Conservation (phyloP, 129 eudicot genomes). For the Escallonia rubra region DNA sequence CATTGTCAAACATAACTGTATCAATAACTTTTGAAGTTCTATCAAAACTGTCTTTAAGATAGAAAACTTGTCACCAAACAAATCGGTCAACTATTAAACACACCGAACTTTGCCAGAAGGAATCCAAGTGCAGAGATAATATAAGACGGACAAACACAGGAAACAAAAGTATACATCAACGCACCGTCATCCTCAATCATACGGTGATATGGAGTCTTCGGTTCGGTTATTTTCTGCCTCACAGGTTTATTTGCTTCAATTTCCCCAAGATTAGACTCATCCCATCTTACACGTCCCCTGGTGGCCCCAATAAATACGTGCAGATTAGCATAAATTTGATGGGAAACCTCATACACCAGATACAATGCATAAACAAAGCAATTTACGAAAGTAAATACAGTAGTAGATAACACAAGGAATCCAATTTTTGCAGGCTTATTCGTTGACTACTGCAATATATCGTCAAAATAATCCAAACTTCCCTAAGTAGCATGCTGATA, state of each 20-base stretch:
- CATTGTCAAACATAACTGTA: too few relatives aligned
- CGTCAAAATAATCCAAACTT: too few relatives aligned
- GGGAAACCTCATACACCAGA: too few relatives aligned
- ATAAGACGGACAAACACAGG: conserved; percentile 2
- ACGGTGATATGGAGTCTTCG: conserved; percentile 96
- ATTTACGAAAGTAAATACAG: too few relatives aligned
- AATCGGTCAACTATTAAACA: background rate
- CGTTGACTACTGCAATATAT: too few relatives aligned
- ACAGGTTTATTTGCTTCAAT: conserved; percentile 91
- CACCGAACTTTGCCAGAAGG: background rate
- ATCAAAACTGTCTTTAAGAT: background rate
- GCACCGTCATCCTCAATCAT: conserved; percentile 81
- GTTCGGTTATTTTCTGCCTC: conserved; percentile 96
- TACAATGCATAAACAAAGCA: too few relatives aligned
- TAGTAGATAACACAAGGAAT: too few relatives aligned
- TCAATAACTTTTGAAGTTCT: too few relatives aligned
- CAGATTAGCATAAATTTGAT: background rate
- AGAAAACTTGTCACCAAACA: background rate
- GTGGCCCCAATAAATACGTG: conserved; percentile 8
- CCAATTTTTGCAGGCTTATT: too few relatives aligned
- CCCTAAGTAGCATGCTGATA: too few relatives aligned
- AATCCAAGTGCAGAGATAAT: background rate
- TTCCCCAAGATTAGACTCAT: conserved; percentile 78
- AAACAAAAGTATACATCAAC: conserved; percentile 2
- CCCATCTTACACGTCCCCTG: conserved; percentile 75